A percentile compares a stretch with the other conserved stretches of the same genome.
Evolutionary conservation across 257 asterid genomes (phyloP).

Genomic region (Primulina huaijiensis): DNA sequence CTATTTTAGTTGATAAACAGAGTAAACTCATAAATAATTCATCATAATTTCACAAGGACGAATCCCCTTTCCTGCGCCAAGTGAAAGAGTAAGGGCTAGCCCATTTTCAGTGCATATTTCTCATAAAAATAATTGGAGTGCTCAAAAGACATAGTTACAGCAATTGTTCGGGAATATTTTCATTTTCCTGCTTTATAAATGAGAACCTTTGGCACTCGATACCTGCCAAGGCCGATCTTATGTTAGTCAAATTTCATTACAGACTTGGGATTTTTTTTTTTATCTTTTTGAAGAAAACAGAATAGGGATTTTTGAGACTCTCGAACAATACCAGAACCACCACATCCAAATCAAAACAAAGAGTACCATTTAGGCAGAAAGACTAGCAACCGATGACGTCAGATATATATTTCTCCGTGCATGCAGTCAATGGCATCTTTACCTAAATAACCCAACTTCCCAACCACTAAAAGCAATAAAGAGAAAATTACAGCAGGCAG

Average conservation of each 20-base stretch:
- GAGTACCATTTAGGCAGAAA: not conserved
- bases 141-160: not conserved
- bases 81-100: not conserved
- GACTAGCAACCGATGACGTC: not conserved
- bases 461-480: not conserved
- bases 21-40: no score
- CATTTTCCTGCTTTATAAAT: not conserved
- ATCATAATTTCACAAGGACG: not conserved
- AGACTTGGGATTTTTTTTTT: not conserved
- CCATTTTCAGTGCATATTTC: not conserved
- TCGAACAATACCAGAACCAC: not conserved
- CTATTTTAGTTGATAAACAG: no score
- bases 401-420: not conserved
- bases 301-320: not conserved
- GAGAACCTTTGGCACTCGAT: not conserved
- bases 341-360: not conserved
- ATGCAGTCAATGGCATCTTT: not conserved
- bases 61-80: no score
- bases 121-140: not conserved
- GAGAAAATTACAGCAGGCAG: not conserved
- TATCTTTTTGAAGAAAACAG: not conserved
- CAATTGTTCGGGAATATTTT: not conserved
- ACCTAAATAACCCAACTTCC: no score
- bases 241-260: not conserved
- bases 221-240: not conserved